Base-by-base conservation (phyloP, 2,329 filamentous ascomycete genomes). In the Aspergillus phoenicis region DNA sequence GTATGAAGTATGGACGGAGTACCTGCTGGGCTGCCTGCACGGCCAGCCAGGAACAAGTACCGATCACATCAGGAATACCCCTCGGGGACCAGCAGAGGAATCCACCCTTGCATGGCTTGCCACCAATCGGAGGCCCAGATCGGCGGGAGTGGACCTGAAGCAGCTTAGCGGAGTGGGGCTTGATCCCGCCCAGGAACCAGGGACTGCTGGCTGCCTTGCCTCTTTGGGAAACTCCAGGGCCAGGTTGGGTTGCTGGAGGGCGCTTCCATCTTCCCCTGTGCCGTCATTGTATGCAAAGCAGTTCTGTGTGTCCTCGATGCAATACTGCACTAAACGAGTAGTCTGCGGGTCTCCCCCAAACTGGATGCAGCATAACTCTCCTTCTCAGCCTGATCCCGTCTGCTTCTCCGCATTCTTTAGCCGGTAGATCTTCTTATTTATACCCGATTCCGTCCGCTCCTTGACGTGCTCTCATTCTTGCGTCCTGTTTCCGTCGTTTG, bases 401-500 rank as follows among this genome's bases (percentile, higher is more conserved):
- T 30, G 20, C 41, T 52, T 48, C 47, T 48, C 48, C 47, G 26
- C 56, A 38, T 45, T 52, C 22, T 61, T 26, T 30, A 51, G 45
- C 24, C 47, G 41, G 38, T 48, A 11, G 53, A 45, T 56, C 53
- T 24, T 28, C 47, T 60, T 38, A 28, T 56, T 54, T 63, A 59
- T 61, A 58, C 53, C 51, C 39, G 39, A 45, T 61, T 36, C 36
- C 28, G 20, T 56, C 53, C 62, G 58, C 58, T 61, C 58, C 57
- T 48, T 54, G 24, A 20, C 53, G 52, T 58, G 58, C 60, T 62
- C 60, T 59, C 60, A 39, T 52, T 66, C 58, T 24, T 59, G 33
- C 64, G 57, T 11, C 53, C 51, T 56, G 48, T 52, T 52, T 60
- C 30, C 51, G 43, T 47, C 8, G 15, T 47, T 13, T 30, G 53